Conservation (phyloP, 805 yeast genomes). For the Lipomyces kockii region DNA sequence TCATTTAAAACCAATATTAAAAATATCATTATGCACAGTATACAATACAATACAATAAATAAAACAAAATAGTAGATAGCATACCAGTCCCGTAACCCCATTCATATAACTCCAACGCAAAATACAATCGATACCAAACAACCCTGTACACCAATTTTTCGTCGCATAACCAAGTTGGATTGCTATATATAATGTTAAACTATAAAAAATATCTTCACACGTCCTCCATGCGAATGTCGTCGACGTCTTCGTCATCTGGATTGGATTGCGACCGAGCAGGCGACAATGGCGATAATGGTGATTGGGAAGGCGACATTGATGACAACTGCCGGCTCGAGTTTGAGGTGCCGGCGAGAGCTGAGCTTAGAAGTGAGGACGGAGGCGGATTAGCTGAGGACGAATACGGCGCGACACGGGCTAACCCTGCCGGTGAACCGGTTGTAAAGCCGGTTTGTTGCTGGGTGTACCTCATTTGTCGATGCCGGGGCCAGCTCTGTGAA, state of each 20-base stretch:
- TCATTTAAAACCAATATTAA: not conserved
- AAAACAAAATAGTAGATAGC: not conserved
- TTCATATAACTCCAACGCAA: not conserved
- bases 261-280: constrained; percentile 4
- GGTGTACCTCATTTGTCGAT: not conserved
- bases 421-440: not conserved
- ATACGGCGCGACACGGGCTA: not conserved
- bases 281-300: constrained; percentile 15
- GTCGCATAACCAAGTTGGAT: not conserved
- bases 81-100: not conserved
- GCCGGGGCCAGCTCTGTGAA: not conserved
- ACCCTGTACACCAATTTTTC: not conserved
- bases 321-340: not conserved
- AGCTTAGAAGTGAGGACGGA: not conserved
- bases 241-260: not conserved
- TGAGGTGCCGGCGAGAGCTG: not conserved
- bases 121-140: not conserved
- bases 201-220: not conserved
- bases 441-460: not conserved
- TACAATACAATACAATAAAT: not conserved
- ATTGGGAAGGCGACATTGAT: not conserved
- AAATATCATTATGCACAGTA: not conserved
- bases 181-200: not conserved
- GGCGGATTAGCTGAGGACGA: constrained; percentile 1
- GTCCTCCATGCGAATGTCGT: not conserved